Evolutionary conservation across 495 filamentous ascomycete species (phyloP).

Genomic region (Tuber calosporum): DNA sequence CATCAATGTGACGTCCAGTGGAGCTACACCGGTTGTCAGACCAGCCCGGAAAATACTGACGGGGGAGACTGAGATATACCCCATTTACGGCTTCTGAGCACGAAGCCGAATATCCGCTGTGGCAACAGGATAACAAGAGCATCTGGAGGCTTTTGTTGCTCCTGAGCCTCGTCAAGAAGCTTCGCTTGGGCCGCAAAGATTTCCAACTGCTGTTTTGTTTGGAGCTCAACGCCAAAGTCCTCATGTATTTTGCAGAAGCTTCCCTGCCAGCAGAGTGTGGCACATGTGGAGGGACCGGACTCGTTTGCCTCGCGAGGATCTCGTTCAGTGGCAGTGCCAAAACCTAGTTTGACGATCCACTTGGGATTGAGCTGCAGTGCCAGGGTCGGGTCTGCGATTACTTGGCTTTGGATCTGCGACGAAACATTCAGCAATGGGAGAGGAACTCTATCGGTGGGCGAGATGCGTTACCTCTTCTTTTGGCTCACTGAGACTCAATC

Average conservation of each 20-base stretch:
- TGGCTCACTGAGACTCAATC: constrained; percentile 4
- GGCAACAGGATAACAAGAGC: background rate
- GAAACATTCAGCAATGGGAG: background rate
- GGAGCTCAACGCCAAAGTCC: background rate
- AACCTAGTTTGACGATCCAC: background rate
- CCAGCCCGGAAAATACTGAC: background rate
- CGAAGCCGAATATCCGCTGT: constrained; percentile 1
- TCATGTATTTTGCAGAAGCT: too few relatives aligned
- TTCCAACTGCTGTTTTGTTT: constrained; percentile 1
- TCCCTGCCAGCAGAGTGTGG: background rate
- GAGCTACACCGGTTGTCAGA: constrained; percentile 3
- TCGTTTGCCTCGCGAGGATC: background rate
- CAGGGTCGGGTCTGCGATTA: constrained; percentile 7
- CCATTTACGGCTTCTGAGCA: constrained; percentile 12
- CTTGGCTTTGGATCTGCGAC: constrained; percentile 7
- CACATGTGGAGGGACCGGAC: background rate
- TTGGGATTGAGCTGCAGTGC: constrained; percentile 12
- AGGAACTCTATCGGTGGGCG: background rate
- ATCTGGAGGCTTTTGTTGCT: background rate
- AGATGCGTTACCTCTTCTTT: constrained; percentile 6
- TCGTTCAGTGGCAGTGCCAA: background rate
- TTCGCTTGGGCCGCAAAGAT: background rate
- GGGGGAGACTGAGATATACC: background rate
- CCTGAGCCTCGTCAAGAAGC: background rate
- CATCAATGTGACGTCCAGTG: constrained; percentile 1